Percentiles rank a stretch among this genome's conserved stretches.
Conservation (phyloP, 2,329 filamentous ascomycete genomes). For the Aspergillus fumigatiaffinis region DNA sequence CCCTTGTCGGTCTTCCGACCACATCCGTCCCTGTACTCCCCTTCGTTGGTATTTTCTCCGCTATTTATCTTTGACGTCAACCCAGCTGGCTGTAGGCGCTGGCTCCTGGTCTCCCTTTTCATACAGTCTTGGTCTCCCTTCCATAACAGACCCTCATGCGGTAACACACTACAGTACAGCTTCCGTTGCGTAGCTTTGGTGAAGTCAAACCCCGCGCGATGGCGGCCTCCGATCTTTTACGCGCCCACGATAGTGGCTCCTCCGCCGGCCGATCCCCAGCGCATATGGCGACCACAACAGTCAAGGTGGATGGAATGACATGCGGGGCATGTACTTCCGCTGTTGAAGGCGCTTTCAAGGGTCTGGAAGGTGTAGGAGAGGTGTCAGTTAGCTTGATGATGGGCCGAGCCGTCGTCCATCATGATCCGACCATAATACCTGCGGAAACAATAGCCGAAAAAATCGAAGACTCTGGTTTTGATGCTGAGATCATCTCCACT, state of each 20-base stretch:
- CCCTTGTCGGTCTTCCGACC: slow-evolving; percentile 3
- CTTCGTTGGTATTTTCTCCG: not conserved
- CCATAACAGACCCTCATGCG: slow-evolving; percentile 13
- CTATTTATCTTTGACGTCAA: not conserved
- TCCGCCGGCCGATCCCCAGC: slow-evolving; percentile 36
- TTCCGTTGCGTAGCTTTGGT: slow-evolving; percentile 13
- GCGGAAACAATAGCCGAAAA: slow-evolving; percentile 75
- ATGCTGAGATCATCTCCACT: slow-evolving; percentile 80
- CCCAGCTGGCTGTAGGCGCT: not conserved
- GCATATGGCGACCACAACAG: slow-evolving; percentile 82
- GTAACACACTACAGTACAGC: slow-evolving; percentile 8
- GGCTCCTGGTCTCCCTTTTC: not conserved
- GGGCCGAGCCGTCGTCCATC: slow-evolving; percentile 90
- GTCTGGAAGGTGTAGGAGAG: slow-evolving; percentile 72
- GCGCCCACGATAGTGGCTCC: slow-evolving; percentile 14
- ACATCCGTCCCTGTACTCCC: slow-evolving; percentile 6
- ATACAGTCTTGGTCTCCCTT: not conserved
- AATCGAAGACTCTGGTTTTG: slow-evolving; percentile 89
- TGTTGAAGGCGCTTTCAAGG: slow-evolving; percentile 87
- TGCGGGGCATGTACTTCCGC: slow-evolving; percentile 94
- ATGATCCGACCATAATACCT: slow-evolving; percentile 71
- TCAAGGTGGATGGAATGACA: slow-evolving; percentile 80
- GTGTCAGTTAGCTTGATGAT: slow-evolving; percentile 93
- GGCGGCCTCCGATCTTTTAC: slow-evolving; percentile 14
- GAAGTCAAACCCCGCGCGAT: slow-evolving; percentile 13